Evolutionary conservation across 257 asterid genomes (phyloP), one percentile per base, ranked within the genome.

Genomic region (Pogostemon cablin): DNA sequence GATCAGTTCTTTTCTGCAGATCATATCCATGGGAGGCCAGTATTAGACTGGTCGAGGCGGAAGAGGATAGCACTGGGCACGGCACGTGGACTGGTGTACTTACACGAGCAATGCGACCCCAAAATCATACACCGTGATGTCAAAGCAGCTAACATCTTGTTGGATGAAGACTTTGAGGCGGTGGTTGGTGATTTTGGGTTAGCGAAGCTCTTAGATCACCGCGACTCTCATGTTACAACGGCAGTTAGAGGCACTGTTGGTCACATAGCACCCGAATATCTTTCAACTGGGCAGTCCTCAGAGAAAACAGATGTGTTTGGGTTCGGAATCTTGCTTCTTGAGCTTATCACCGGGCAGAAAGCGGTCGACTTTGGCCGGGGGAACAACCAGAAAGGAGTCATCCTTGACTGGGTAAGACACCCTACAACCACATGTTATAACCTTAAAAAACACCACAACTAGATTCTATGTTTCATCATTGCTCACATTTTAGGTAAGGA

Each of bases 191-290:
- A 92, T 81, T 92, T 90, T 32, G 98, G 98, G 34, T 63, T 92
- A 80, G 98, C 98, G 6, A 90, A 92, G 86, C 96, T 92, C 10
- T 79, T 92, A 83, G 97, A 92, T 75, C 97, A 90, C 73, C 86
- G 80, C 0, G 97, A 93, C 57, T 87, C 98, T 67, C 98, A 93
- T 39, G 98, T 93, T 41, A 88, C 98, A 5, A 93, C 98, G 0
- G 97, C 98, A 46, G 98, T 90, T 15, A 87, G 97, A n/a, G 98
- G 98, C 69, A 93, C 97, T 1, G 85, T 93, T 7, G 97, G 98
- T n/a, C 97, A 93, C 81, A 93, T 93, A 69, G 97, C 98, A 44
- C 97, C 97, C 0, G 98, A 93, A 50, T 90, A 93, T 58, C 69
- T 93, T 65, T 93, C 88, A 5, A 90, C 98, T 0, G 97, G 97